phyloP scores from a whole-genome alignment of 78 protist genomes.

The Dictyostelium firmibasis region DNA sequence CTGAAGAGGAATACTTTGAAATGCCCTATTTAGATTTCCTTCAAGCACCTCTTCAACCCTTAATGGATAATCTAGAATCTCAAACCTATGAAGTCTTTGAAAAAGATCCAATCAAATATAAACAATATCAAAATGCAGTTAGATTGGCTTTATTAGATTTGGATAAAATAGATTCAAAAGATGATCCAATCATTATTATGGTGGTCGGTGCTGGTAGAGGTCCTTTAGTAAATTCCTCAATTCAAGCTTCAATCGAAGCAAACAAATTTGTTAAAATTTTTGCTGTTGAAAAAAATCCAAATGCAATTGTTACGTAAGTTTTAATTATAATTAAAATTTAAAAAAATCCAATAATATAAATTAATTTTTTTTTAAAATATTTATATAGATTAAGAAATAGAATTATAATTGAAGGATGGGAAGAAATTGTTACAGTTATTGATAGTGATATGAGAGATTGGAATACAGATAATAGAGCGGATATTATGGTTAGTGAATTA shows the following conservation, averaged over 20 bases:
- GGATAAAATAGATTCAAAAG: neutral
- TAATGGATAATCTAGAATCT: slow-evolving; percentile 95
- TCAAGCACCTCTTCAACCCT: slow-evolving; percentile 88
- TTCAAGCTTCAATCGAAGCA: slow-evolving; percentile 55
- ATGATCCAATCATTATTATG: slow-evolving; percentile 57
- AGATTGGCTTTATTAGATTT: slow-evolving; percentile 7
- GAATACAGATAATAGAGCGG: slow-evolving; percentile 62
- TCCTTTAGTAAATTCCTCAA: slow-evolving; percentile 91
- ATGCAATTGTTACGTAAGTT: slow-evolving; percentile 93
- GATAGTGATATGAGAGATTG: slow-evolving; percentile 82
- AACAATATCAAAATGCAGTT: slow-evolving; percentile 71
- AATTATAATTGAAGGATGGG: slow-evolving; percentile 23
- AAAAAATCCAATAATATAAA: no score
- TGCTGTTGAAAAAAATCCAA: slow-evolving; percentile 99
- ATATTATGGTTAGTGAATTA: slow-evolving; percentile 94
- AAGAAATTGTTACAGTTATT: slow-evolving; percentile 71
- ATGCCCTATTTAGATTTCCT: slow-evolving; percentile 60
- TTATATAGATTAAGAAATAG: neutral
- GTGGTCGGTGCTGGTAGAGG: slow-evolving; percentile 99
- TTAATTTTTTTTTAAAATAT: neutral
- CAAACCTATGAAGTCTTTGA: slow-evolving; percentile 97
- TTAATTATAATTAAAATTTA: neutral
- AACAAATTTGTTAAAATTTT: slow-evolving; percentile 55
- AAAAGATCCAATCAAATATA: slow-evolving; percentile 95
- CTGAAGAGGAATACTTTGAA: slow-evolving; percentile 28